Evolutionary conservation across 2,329 filamentous ascomycete genomes (phyloP).

Genomic region (Exophiala mesophila): DNA sequence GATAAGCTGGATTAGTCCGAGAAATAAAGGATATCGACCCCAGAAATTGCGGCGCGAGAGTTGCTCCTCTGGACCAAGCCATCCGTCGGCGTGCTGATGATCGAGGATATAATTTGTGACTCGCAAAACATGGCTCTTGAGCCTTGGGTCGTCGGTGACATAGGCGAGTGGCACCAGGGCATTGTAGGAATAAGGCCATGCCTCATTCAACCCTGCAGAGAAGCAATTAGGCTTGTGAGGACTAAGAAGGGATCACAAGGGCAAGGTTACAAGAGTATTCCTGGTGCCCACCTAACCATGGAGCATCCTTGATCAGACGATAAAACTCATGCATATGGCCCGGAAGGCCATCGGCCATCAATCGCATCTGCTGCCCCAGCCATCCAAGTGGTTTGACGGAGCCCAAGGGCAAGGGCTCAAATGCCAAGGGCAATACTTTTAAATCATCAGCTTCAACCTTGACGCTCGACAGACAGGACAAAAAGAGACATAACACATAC

Average conservation of each 20-base stretch:
- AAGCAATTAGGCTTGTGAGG: neutral
- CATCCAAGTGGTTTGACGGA: constrained; percentile 49
- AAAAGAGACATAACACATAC: no score
- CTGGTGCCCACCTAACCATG: constrained; percentile 48
- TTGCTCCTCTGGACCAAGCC: constrained; percentile 51
- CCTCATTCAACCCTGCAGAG: constrained; percentile 44
- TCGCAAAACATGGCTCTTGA: constrained; percentile 47
- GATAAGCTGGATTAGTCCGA: constrained; percentile 46
- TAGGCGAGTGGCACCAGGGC: constrained; percentile 54
- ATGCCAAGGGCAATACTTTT: constrained; percentile 33
- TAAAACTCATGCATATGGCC: constrained; percentile 55
- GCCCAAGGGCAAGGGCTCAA: constrained; percentile 45
- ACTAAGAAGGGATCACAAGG: neutral
- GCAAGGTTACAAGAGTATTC: constrained; percentile 44
- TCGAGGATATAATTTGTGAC: constrained; percentile 47
- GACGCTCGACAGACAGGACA: no score
- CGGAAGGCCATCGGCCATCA: constrained; percentile 48
- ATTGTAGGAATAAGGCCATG: constrained; percentile 57
- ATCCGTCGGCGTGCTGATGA: constrained; percentile 50
- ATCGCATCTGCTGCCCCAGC: constrained; percentile 46
- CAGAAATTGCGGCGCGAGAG: constrained; percentile 46
- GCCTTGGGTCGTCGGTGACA: constrained; percentile 41
- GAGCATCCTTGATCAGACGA: constrained; percentile 47
- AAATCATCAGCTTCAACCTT: constrained; percentile 1
- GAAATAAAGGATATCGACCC: constrained; percentile 49